A percentile compares a stretch with the other conserved stretches of the same genome.
Evolutionary conservation across 1,284 basidiomycete genomes (phyloP).

Genomic region (Puccinia triticina): DNA sequence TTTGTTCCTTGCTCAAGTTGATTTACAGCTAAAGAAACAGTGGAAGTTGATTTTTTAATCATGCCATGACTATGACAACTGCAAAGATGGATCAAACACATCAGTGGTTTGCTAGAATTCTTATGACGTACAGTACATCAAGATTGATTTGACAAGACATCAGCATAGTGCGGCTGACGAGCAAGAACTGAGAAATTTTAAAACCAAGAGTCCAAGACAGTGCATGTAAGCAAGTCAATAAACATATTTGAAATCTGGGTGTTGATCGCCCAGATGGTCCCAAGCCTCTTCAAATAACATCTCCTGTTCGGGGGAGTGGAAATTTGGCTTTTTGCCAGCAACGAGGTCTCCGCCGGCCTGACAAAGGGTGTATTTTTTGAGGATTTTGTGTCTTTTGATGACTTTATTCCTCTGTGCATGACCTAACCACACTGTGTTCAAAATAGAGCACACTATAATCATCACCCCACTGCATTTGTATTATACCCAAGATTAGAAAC

Average conservation of each 20-base stretch:
- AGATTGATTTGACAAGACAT: too few relatives aligned
- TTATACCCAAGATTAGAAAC: neutral
- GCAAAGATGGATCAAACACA: too few relatives aligned
- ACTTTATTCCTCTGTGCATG: neutral
- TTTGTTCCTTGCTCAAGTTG: too few relatives aligned
- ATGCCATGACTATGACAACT: too few relatives aligned
- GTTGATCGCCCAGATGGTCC: conserved; percentile 32
- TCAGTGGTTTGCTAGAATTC: too few relatives aligned
- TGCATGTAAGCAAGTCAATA: neutral
- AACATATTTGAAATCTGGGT: conserved; percentile 32
- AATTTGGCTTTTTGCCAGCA: neutral
- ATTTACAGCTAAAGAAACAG: too few relatives aligned
- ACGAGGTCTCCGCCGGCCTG: neutral
- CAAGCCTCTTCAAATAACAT: conserved; percentile 10
- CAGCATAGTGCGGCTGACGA: too few relatives aligned
- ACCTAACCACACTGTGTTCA: conserved; percentile 10
- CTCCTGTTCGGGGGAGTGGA: neutral
- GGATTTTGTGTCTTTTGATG: neutral
- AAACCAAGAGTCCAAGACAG: neutral
- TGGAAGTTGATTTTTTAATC: too few relatives aligned
- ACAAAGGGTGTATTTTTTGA: neutral
- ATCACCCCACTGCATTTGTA: conserved; percentile 7
- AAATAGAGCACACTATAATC: conserved; percentile 3
- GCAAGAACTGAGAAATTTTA: neutral
- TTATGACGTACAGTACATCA: too few relatives aligned